These are phyloP conservation scores for Stachybotrys elegans DNA, from an alignment of 2,329 filamentous ascomycete genomes.

Conservation along the genomic window DNA sequence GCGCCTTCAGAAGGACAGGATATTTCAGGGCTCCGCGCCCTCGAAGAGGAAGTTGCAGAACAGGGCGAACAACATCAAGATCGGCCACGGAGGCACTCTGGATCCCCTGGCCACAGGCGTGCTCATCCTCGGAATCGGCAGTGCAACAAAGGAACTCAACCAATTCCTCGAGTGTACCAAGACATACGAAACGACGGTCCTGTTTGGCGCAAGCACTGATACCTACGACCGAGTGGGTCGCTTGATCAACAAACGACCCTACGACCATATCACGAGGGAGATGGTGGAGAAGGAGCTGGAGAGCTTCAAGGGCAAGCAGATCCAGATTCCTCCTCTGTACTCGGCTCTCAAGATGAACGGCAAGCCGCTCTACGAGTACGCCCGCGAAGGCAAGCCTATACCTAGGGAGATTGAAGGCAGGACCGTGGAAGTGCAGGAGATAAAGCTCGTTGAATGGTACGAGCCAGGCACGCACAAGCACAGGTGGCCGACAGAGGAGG, in stretches of 20 bases:
- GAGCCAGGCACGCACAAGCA: slow-evolving; percentile 77
- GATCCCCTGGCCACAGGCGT: slow-evolving; percentile 93
- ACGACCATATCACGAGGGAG: slow-evolving; percentile 75
- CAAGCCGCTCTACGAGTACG: slow-evolving; percentile 94
- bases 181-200: slow-evolving; percentile 80
- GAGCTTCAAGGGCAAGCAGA: slow-evolving; percentile 74
- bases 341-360: slow-evolving; percentile 90
- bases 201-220: slow-evolving; percentile 91
- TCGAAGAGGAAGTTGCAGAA: slow-evolving; percentile 53
- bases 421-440: slow-evolving; percentile 68
- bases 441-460: slow-evolving; percentile 81
- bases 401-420: slow-evolving; percentile 79
- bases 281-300: slow-evolving; percentile 72
- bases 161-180: slow-evolving; percentile 86
- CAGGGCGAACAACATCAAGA: slow-evolving; percentile 70
- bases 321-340: slow-evolving; percentile 88
- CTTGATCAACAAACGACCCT: slow-evolving; percentile 67
- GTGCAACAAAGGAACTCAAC: slow-evolving; percentile 76
- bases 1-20: slow-evolving; percentile 52
- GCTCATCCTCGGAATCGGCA: slow-evolving; percentile 80
- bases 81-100: slow-evolving; percentile 92
- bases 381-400: slow-evolving; percentile 79
- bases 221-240: slow-evolving; percentile 87
- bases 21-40: slow-evolving; percentile 50
- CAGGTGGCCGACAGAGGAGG: slow-evolving; percentile 75